A percentile compares a stretch with the other conserved stretches of the same genome.
Conservation (phyloP, 2,329 filamentous ascomycete genomes). For the Apiospora phragmitis region DNA sequence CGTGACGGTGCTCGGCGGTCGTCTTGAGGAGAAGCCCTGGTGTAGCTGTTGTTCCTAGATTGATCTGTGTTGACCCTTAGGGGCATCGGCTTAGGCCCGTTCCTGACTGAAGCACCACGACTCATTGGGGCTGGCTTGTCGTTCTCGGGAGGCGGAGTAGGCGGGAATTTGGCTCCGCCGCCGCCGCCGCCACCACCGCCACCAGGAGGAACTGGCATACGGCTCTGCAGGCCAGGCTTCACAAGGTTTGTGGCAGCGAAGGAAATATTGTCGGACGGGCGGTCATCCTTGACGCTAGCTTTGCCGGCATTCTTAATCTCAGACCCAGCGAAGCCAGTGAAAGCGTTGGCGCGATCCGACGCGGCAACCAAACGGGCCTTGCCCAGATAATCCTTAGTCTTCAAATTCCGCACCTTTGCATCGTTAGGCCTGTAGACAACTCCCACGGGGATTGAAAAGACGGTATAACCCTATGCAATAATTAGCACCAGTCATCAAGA, state of each 20-base stretch:
- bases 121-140: conserved; percentile 60
- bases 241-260: conserved; percentile 93
- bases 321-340: conserved; percentile 77
- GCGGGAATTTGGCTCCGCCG: conserved; percentile 64
- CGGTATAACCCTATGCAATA: conserved; percentile 80
- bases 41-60: conserved; percentile 50
- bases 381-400: conserved; percentile 95
- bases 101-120: conserved; percentile 62
- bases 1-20: conserved; percentile 35
- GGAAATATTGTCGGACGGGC: conserved; percentile 80
- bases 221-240: conserved; percentile 77
- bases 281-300: conserved; percentile 68
- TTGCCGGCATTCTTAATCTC: conserved; percentile 72
- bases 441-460: conserved; percentile 96
- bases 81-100: conserved; percentile 60
- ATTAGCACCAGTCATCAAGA: conserved; percentile 26
- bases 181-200: conserved; percentile 58
- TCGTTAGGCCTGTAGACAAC: conserved; percentile 95
- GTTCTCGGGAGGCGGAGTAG: conserved; percentile 94
- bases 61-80: conserved; percentile 63
- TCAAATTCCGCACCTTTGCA: conserved; percentile 96
- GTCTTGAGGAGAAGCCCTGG: conserved; percentile 51
- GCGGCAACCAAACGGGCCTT: conserved; percentile 93
- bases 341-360: conserved; percentile 76
- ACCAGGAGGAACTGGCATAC: conserved; percentile 68